Base-by-base conservation (phyloP, 495 filamentous ascomycete species). In the Penicillium paradoxum region DNA sequence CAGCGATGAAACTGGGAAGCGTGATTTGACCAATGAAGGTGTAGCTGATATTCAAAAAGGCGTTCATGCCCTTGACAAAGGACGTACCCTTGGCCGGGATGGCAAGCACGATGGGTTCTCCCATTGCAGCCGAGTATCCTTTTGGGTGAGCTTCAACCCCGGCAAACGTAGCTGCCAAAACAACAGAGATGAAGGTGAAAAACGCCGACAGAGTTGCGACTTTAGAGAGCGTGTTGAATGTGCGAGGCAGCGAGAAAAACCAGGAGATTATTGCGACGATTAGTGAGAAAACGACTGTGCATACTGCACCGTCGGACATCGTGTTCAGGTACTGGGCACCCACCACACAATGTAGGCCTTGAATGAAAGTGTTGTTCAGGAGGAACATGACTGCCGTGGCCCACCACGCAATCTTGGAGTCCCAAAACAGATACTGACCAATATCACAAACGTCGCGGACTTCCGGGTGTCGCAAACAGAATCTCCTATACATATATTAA, bases 21-120 rank as follows among this genome's bases (percentile, higher is more conserved):
- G 90, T 95, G 66, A 95, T 95, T 65, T 95, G 90, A 4, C 90
- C 90, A 56, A 95, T 93, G 69, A 95, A 93, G 6, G 90, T 95
- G 68, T 93, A 95, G 68, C 81, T 83, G 62, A 95, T 95, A 67
- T 95, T 95, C 57, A 95, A 71, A 71, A 93, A 93, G 2, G 89
- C 90, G 43, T 80, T 89, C 70, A 92, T 79, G 7, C 86, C 90
- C 5, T 74, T 72, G 14, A 95, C 87, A 51, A 90, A 93, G 0
- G 85, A 85, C 0, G 88, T 91, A n/a, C 82, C 79, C 2, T 72
- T 67, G n/a, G 80, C 65, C 0, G 90, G 87, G 34, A 90, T 59
- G 3, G 80, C 80, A 1, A 80, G 79, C 19, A 90, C 80, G 10
- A 79, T 74, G 2, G 86, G 85, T 1, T 77, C 67, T 6, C 87